Evolutionary conservation across 2,329 filamentous ascomycete species (phyloP).

Genomic region (Fusarium decemcellulare): DNA sequence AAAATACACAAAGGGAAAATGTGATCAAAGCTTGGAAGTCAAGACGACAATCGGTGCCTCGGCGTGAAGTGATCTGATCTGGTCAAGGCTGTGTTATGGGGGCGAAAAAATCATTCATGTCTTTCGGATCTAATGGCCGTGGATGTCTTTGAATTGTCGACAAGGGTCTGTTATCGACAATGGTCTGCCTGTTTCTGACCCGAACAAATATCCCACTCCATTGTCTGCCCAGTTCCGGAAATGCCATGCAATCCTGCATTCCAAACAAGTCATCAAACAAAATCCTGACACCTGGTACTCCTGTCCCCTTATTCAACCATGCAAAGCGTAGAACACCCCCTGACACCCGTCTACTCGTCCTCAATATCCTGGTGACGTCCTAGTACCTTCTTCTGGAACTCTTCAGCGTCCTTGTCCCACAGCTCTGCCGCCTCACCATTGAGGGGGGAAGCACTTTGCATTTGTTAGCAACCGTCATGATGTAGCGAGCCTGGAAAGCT

Average conservation of each 20-base stretch:
- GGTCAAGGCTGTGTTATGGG: slow-evolving; percentile 33
- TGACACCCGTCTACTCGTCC: slow-evolving; percentile 64
- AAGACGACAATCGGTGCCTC: slow-evolving; percentile 46
- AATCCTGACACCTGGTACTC: slow-evolving; percentile 57
- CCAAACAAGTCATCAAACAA: slow-evolving; percentile 50
- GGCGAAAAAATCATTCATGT: slow-evolving; percentile 42
- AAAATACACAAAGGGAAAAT: slow-evolving; percentile 56
- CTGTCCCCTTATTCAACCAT: slow-evolving; percentile 55
- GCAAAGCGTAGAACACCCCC: slow-evolving; percentile 34
- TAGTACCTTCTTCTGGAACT: slow-evolving; percentile 86
- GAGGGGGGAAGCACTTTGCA: slow-evolving; percentile 84
- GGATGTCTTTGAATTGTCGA: slow-evolving; percentile 44
- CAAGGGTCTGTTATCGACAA: slow-evolving; percentile 45
- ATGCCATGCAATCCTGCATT: slow-evolving; percentile 52
- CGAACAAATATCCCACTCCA: slow-evolving; percentile 36
- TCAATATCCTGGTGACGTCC: slow-evolving; percentile 75
- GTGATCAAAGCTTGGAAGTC: slow-evolving; percentile 52
- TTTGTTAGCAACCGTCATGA: slow-evolving; percentile 38
- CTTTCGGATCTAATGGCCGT: slow-evolving; percentile 39
- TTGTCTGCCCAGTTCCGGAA: slow-evolving; percentile 39
- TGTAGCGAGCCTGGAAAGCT: background rate
- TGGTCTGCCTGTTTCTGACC: slow-evolving; percentile 44
- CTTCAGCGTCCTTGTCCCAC: slow-evolving; percentile 89
- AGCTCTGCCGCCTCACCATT: slow-evolving; percentile 97
- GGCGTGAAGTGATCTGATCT: slow-evolving; percentile 45